Evolutionary conservation across 305 asterid species (phyloP), one percentile per base, ranked within the genome.

Genomic region (Rubia peregrina): DNA sequence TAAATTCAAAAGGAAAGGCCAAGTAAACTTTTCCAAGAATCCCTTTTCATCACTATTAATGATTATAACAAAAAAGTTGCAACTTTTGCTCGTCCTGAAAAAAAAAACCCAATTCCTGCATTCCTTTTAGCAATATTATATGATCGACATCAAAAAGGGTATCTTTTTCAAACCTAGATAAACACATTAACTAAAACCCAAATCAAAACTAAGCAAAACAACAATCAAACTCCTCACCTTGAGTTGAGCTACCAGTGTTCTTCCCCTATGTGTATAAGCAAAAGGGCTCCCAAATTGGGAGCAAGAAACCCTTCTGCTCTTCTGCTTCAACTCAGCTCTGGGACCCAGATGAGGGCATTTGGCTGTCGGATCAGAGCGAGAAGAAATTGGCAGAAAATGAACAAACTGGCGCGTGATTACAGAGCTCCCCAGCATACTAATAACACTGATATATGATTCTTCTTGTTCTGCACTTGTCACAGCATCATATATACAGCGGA

Each of bases 371-470:
- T 36, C 41, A 17, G 46, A 26, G 56, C 10, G 64, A 53, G 43
- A 33, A 19, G 72, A 36, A 17, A 68, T 10, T 19, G 40, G 72
- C 7, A 36, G 57, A 51, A 33, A 1, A 53, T 74, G 61, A 72
- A 16, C 60, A 73, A 40, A 33, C 3, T 69, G 74, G 60, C 64
- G 79, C 63, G 78, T 59, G 76, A 33, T 77, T 63, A 77, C 67
- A 62, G 80, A 80, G 75, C 76, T 65, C 43, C 77, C 82, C 81
- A 73, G 84, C 90, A 85, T 85, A 62, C 43, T 64, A 64, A 19
- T 2, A 40, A 51, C 59, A 17, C 59, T 51, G 24, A 9, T 17
- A 14, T 40, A 64, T 16, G 36, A 24, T 59, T 76, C 78, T 71
- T 74, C 76, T 71, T 57, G 8, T 51, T 51, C 59, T 51, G 64